Percentiles rank a stretch among this genome's conserved stretches.
phyloP scores from a whole-genome alignment of 2,329 filamentous ascomycete species.

The Diaporthe vaccinii region DNA sequence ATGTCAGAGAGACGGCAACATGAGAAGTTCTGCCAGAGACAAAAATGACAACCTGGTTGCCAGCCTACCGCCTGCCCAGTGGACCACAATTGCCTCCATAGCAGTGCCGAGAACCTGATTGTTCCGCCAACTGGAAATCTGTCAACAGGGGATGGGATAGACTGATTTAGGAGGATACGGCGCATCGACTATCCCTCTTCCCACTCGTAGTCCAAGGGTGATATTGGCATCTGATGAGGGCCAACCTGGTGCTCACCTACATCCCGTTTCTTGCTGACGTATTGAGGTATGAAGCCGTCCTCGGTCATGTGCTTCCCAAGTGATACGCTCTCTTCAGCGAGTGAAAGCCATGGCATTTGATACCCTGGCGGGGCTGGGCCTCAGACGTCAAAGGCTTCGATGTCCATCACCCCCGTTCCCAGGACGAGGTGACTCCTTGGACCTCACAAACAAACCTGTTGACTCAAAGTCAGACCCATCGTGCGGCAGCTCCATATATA shows the following conservation, averaged over 20 bases:
- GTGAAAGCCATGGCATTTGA: background rate
- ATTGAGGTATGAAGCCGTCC: background rate
- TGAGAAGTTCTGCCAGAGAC: background rate
- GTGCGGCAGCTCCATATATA: background rate
- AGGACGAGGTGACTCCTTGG: too few species aligned
- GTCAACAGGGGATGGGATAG: background rate
- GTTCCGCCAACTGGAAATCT: background rate
- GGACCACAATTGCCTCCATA: background rate
- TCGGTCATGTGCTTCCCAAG: background rate
- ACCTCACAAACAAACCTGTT: background rate
- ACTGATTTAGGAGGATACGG: background rate
- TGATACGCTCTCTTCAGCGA: too few species aligned
- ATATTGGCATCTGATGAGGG: background rate
- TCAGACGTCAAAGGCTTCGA: background rate
- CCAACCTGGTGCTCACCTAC: background rate
- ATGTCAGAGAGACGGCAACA: background rate
- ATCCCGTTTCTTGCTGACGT: background rate
- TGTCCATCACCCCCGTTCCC: background rate
- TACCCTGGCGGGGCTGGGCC: too few species aligned
- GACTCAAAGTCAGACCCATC: background rate
- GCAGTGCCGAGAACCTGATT: background rate
- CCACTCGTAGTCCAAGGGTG: background rate
- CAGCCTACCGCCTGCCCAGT: background rate
- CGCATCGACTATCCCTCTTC: background rate
- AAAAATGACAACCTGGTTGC: background rate